These are phyloP conservation scores for Urostyla sp. DNA, from an alignment of 73 alveolate species.

Conservation along the genomic window DNA sequence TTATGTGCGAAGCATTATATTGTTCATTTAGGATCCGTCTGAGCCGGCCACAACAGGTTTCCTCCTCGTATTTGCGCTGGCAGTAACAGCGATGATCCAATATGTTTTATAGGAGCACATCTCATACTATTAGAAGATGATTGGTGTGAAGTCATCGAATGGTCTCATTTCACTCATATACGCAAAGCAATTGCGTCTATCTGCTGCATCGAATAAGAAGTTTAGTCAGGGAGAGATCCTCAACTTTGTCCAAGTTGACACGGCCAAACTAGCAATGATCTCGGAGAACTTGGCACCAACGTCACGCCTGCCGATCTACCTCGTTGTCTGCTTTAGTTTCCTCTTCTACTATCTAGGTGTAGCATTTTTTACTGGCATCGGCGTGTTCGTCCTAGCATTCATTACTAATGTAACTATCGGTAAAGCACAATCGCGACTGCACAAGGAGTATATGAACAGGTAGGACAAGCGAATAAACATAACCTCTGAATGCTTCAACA, in stretches of 20 bases:
- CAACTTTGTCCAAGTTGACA: slow-evolving; percentile 67
- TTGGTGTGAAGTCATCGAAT: slow-evolving; percentile 56
- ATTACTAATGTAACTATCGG: slow-evolving; percentile 37
- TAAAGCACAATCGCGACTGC: slow-evolving; percentile 23
- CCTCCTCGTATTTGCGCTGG: background rate
- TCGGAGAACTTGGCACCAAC: slow-evolving; percentile 56
- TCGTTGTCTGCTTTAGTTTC: slow-evolving; percentile 38
- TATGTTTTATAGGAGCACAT: slow-evolving; percentile 47
- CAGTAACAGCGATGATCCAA: background rate
- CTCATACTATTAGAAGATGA: slow-evolving; percentile 30
- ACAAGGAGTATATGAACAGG: slow-evolving; percentile 30
- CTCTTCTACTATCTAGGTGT: slow-evolving; percentile 58
- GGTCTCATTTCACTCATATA: slow-evolving; percentile 57
- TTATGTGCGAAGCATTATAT: background rate
- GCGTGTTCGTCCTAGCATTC: slow-evolving; percentile 30
- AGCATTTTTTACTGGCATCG: slow-evolving; percentile 62
- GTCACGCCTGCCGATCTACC: slow-evolving; percentile 45
- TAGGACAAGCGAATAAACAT: slow-evolving; percentile 59
- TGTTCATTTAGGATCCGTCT: background rate
- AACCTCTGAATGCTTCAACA: slow-evolving; percentile 64
- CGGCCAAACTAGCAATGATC: slow-evolving; percentile 31
- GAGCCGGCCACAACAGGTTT: background rate
- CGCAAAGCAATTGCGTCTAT: slow-evolving; percentile 42
- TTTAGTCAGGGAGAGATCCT: slow-evolving; percentile 69
- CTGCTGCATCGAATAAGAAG: slow-evolving; percentile 68